A percentile compares a stretch with the other conserved stretches of the same genome.
phyloP scores from a whole-genome alignment of 805 yeast species.

The Ogataea populi-albae region DNA sequence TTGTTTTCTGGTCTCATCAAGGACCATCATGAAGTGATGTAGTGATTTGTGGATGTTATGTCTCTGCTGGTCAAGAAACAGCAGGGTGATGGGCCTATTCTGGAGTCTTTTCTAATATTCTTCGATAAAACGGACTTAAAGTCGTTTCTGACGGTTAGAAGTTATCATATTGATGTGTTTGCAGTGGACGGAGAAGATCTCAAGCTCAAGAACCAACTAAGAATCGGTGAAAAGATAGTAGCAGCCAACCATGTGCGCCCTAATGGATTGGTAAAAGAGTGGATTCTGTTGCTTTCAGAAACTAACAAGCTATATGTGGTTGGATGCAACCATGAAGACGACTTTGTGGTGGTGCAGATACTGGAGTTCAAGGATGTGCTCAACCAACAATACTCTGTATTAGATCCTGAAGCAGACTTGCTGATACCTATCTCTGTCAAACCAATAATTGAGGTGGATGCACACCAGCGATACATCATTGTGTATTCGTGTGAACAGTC shows the following conservation, averaged over 20 bases:
- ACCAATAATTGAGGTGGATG: conserved; percentile 23
- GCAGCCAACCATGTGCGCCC: conserved; percentile 21
- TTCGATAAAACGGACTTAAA: not conserved
- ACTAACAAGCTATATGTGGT: conserved; percentile 18
- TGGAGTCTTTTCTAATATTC: conserved; percentile 6
- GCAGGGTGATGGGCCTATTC: conserved; percentile 4
- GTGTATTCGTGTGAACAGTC: conserved; percentile 21
- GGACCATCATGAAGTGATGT: too few relatives aligned
- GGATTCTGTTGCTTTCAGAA: conserved; percentile 27
- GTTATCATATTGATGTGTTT: conserved; percentile 7
- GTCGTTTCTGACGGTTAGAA: conserved; percentile 8
- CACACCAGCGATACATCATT: conserved; percentile 16
- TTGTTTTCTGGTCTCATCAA: conserved; percentile 5
- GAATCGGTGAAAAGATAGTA: conserved; percentile 14
- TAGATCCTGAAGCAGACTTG: not conserved
- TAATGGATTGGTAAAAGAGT: conserved; percentile 13
- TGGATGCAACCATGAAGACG: conserved; percentile 8
- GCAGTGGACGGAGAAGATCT: not conserved
- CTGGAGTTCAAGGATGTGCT: conserved; percentile 13
- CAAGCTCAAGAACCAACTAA: not conserved
- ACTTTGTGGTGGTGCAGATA: conserved; percentile 17
- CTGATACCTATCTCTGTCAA: conserved; percentile 8
- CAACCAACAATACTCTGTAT: not conserved
- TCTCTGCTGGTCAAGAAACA: conserved; percentile 2
- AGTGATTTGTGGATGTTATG: too few relatives aligned